These are phyloP conservation scores for Lasiosphaeria miniovina DNA, from an alignment of 495 filamentous ascomycete species.

Conservation along the genomic window DNA sequence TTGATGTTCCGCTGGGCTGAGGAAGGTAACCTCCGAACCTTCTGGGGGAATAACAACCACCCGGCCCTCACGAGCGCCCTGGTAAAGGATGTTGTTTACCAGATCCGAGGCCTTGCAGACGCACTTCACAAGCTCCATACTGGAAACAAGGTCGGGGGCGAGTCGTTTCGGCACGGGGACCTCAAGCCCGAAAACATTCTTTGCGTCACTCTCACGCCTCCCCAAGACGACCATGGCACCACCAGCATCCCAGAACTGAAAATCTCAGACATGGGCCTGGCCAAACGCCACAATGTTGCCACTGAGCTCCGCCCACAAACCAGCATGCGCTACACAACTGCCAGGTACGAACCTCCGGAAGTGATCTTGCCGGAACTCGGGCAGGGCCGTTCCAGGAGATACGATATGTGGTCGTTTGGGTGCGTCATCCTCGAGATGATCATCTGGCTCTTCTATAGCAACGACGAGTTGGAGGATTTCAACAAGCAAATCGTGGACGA, in stretches of 20 bases:
- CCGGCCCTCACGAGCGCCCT: background rate
- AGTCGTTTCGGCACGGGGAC: slow-evolving; percentile 30
- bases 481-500: background rate
- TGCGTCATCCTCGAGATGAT: slow-evolving; percentile 36
- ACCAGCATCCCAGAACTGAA: slow-evolving; percentile 17
- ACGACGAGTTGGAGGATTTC: slow-evolving; percentile 19
- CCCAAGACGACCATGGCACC: no score
- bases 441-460: slow-evolving; percentile 36
- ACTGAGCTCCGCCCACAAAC: no score
- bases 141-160: no score
- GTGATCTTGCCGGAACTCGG: slow-evolving; percentile 4
- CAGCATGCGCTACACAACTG: no score
- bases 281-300: slow-evolving; percentile 23
- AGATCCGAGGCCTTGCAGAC: slow-evolving; percentile 16
- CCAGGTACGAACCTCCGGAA: slow-evolving; percentile 12
- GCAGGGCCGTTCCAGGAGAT: slow-evolving; percentile 24
- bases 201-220: background rate
- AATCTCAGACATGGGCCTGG: slow-evolving; percentile 28
- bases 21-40: slow-evolving; percentile 16
- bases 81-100: slow-evolving; percentile 14
- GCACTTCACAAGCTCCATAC: slow-evolving; percentile 17
- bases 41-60: slow-evolving; percentile 12
- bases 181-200: slow-evolving; percentile 33
- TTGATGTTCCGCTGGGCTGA: slow-evolving; percentile 22
- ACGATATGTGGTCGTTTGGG: slow-evolving; percentile 41